These are phyloP conservation scores for Ophiostoma ulmi DNA, from an alignment of 2,329 filamentous ascomycete genomes.

Conservation along the genomic window DNA sequence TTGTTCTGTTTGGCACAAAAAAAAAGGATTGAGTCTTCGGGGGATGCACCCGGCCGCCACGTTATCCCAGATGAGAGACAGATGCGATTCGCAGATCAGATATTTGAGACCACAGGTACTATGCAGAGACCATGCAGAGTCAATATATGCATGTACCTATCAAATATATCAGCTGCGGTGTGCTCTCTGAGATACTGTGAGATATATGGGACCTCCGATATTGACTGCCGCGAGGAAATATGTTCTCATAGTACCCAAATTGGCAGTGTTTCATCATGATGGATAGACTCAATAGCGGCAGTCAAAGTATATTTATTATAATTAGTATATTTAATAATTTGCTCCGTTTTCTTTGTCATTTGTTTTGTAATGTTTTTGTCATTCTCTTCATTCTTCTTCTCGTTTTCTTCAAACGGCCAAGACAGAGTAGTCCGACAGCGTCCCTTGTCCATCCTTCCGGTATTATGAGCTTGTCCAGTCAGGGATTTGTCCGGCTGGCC, in stretches of 20 bases:
- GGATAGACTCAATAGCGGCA: background rate
- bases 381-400: background rate
- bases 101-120: background rate
- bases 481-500: background rate
- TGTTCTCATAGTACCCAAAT: background rate
- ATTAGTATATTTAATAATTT: background rate
- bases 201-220: background rate
- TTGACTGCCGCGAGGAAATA: background rate
- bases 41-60: background rate
- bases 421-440: background rate
- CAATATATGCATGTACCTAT: slow-evolving; percentile 1
- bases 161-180: no score
- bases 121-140: background rate
- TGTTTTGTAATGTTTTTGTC: background rate
- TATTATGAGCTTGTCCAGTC: background rate
- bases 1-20: background rate
- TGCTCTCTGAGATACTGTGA: no score
- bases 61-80: background rate
- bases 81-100: background rate
- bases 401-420: background rate
- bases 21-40: background rate
- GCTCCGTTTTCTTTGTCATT: background rate
- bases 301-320: slow-evolving; percentile 8
- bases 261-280: slow-evolving; percentile 8
- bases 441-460: background rate